Evolutionary conservation across 2,329 filamentous ascomycete genomes (phyloP), one percentile per base, ranked within the genome.

Genomic region (Alternaria metachromatica): DNA sequence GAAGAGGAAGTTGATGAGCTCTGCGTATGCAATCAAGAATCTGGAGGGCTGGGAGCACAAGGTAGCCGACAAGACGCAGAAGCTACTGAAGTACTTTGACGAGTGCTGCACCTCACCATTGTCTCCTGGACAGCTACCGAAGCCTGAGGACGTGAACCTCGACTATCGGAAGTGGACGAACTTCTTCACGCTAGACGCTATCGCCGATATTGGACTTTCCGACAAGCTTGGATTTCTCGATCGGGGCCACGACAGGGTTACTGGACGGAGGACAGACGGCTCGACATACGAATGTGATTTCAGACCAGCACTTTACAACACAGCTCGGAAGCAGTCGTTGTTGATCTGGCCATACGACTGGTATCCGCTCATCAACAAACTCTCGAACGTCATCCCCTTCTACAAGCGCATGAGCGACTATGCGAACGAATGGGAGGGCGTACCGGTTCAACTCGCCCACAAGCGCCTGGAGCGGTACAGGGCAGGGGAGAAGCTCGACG

Each of bases 101-200:
- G 65, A 68, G 30, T 76, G 72, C 28, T 83, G 83, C 60, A 83
- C 82, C 4, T 62, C 68, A 0, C 80, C 83, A 1, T 72, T 81
- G 7, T 55, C 55, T 18, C 54, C 63, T 18, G 67, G 69, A 15
- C 53, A 67, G 8, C 46, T 64, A 43, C 74, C 77, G 11, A 68
- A 77, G 15, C 63, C 78, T 1, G 70, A 76, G 26, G 84, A 86
- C 51, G 58, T 85, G 18, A 84, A 78, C 0, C 77, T 88, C 18
- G 84, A 88, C 67, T 85, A 84, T 58, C 82, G 85, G 5, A 77
- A 78, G 6, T 88, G 82, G 82, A 80, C 82, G 23, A 88, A 87
- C 73, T 86, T 85, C 77, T 87, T 88, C 72, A 85, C 84, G 0
- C 78, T 87, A 13, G 86, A 88, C 60, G 86, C 85, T 3, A 87